A percentile compares a stretch with the other conserved stretches of the same genome.
Evolutionary conservation across 2,329 filamentous ascomycete species (phyloP).

Genomic region (Knufia petricola): DNA sequence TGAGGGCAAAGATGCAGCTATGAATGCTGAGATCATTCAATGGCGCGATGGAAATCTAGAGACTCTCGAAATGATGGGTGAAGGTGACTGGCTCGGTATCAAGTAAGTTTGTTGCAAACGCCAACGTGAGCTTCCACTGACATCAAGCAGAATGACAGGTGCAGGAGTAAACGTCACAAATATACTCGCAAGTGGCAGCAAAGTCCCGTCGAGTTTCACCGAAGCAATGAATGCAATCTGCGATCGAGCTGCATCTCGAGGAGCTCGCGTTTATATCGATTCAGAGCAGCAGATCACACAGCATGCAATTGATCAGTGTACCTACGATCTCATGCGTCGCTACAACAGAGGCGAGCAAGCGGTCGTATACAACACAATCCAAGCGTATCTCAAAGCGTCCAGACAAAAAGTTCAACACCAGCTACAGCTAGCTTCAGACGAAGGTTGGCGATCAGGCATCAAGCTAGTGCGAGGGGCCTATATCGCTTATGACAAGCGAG

Average conservation of each 20-base stretch:
- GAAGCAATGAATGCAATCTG: constrained; percentile 37
- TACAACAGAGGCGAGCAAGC: constrained; percentile 37
- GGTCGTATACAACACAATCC: constrained; percentile 44
- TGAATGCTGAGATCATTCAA: constrained; percentile 28
- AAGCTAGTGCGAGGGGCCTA: constrained; percentile 48
- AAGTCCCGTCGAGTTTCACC: constrained; percentile 34
- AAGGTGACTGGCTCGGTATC: constrained; percentile 44
- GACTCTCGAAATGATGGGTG: constrained; percentile 43
- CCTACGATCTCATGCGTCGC: constrained; percentile 43
- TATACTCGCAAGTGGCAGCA: constrained; percentile 31
- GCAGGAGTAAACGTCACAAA: constrained; percentile 37
- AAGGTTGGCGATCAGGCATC: constrained; percentile 42
- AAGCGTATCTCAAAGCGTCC: constrained; percentile 45
- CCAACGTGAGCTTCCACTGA: background rate
- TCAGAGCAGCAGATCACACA: constrained; percentile 48
- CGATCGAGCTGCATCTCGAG: constrained; percentile 33
- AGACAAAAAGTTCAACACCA: constrained; percentile 38
- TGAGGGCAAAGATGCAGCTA: constrained; percentile 25
- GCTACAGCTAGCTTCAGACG: constrained; percentile 35
- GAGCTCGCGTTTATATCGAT: constrained; percentile 42
- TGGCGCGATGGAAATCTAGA: constrained; percentile 47
- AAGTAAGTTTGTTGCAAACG: constrained; percentile 31
- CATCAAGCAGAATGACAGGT: constrained; percentile 30
- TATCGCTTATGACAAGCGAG: constrained; percentile 40
- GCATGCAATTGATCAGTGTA: constrained; percentile 43